Conservation (phyloP, 1,139 yeast species). For the Suhomyces panamericanus region DNA sequence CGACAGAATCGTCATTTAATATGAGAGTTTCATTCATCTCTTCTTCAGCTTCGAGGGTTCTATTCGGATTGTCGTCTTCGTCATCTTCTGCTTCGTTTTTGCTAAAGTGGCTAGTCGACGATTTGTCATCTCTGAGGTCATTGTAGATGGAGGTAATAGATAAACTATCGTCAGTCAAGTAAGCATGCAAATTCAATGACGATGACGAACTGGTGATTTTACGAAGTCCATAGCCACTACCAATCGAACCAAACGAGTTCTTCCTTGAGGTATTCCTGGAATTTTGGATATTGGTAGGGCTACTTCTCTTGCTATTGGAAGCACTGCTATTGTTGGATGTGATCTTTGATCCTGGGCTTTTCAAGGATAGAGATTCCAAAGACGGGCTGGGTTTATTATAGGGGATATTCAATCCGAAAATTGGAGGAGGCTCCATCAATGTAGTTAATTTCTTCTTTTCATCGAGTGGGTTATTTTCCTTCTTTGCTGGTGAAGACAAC, state of each 20-base stretch:
- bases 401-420: constrained; percentile 25
- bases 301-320: constrained; percentile 5
- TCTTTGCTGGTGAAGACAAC: constrained; percentile 30
- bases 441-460: constrained; percentile 21
- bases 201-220: constrained; percentile 45
- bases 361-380: constrained; percentile 4
- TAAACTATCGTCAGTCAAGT: constrained; percentile 39
- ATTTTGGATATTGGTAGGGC: constrained; percentile 6
- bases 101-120: too few relatives aligned
- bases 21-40: constrained; percentile 14
- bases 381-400: not conserved
- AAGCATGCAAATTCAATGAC: constrained; percentile 46
- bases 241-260: constrained; percentile 27
- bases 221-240: constrained; percentile 28
- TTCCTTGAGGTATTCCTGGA: constrained; percentile 22
- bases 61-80: not conserved
- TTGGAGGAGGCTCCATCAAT: constrained; percentile 42
- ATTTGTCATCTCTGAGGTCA: not conserved
- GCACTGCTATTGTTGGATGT: constrained; percentile 6
- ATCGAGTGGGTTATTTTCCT: constrained; percentile 13
- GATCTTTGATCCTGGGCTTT: constrained; percentile 5
- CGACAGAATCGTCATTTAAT: constrained; percentile 9
- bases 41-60: not conserved
- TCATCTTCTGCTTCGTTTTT: not conserved
- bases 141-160: constrained; percentile 2